Percentiles rank a stretch among this genome's conserved stretches.
phyloP scores from a whole-genome alignment of 768 basidiomycete species.

The Pilatotrama ljubarskyi region DNA sequence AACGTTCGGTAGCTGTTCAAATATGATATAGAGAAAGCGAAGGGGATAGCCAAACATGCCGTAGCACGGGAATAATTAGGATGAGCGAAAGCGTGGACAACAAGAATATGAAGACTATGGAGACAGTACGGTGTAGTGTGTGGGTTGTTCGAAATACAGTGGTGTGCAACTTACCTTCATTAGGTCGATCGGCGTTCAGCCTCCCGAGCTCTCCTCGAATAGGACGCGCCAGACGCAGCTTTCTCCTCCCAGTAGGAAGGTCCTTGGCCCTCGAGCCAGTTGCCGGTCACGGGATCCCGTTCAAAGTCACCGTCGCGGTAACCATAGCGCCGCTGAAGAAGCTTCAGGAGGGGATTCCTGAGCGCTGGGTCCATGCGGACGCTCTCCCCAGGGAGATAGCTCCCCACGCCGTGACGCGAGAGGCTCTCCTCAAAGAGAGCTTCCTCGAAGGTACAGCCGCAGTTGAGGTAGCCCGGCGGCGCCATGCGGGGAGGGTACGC shows the following conservation, averaged over 20 bases:
- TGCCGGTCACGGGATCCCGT: conserved; percentile 58
- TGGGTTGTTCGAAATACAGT: conserved; percentile 1
- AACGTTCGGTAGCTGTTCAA: conserved; percentile 4
- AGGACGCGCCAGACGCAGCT: conserved; percentile 27
- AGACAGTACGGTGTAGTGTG: background rate
- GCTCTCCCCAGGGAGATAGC: conserved; percentile 79
- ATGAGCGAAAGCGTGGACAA: conserved; percentile 2
- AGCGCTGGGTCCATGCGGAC: conserved; percentile 90
- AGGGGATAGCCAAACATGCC: background rate
- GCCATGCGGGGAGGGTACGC: conserved; percentile 78
- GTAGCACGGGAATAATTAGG: conserved; percentile 13
- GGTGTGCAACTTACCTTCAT: conserved; percentile 12
- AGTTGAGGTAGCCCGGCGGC: conserved; percentile 76
- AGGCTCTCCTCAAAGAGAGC: conserved; percentile 87
- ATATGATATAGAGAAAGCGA: conserved; percentile 8
- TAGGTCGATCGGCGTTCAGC: conserved; percentile 16
- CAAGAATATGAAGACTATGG: conserved; percentile 6
- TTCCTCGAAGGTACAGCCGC: conserved; percentile 82
- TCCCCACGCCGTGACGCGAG: conserved; percentile 74
- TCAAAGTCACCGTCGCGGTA: conserved; percentile 90
- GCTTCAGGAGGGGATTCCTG: conserved; percentile 73
- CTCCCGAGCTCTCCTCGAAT: conserved; percentile 14
- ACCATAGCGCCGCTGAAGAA: conserved; percentile 70
- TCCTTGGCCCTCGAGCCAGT: conserved; percentile 71
- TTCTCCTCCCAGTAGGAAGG: conserved; percentile 63